Conservation (phyloP, 2,329 filamentous ascomycete genomes). For the Fusarium albidum region DNA sequence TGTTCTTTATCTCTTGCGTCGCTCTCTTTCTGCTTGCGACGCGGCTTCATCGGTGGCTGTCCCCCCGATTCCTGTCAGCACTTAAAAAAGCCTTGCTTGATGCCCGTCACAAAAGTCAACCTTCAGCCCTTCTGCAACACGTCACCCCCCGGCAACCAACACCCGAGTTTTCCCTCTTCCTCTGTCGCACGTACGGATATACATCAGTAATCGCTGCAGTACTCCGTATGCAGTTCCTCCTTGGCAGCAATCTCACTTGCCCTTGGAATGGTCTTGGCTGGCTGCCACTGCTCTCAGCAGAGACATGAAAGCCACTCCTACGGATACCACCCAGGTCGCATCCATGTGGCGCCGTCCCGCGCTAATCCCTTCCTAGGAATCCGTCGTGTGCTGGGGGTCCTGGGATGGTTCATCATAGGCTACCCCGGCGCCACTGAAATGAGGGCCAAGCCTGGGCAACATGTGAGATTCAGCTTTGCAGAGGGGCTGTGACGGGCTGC, state of each 20-base stretch:
- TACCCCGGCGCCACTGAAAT: slow-evolving; percentile 26
- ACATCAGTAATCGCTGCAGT: no score
- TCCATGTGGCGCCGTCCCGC: slow-evolving; percentile 12
- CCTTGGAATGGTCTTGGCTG: slow-evolving; percentile 21
- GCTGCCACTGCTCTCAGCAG: slow-evolving; percentile 18
- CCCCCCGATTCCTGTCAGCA: neutral
- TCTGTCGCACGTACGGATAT: slow-evolving; percentile 4
- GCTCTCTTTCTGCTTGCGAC: no score
- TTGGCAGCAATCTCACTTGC: neutral
- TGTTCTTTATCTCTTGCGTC: no score
- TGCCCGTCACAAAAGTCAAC: slow-evolving; percentile 4
- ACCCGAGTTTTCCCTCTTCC: slow-evolving; percentile 5
- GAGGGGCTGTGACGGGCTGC: no score
- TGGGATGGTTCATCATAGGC: slow-evolving; percentile 3
- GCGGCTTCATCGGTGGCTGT: slow-evolving; percentile 3
- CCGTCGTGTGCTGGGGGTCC: slow-evolving; percentile 25
- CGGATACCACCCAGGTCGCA: no score
- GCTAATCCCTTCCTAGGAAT: slow-evolving; percentile 21
- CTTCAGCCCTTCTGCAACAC: slow-evolving; percentile 8
- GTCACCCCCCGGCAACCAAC: slow-evolving; percentile 23
- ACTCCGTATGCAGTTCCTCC: no score
- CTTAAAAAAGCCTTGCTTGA: slow-evolving; percentile 10
- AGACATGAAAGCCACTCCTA: no score
- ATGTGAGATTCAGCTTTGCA: no score
- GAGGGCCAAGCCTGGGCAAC: slow-evolving; percentile 22